phyloP scores from a whole-genome alignment of 176 grass and related monocot genomes.

The Microstegium vimineum region DNA sequence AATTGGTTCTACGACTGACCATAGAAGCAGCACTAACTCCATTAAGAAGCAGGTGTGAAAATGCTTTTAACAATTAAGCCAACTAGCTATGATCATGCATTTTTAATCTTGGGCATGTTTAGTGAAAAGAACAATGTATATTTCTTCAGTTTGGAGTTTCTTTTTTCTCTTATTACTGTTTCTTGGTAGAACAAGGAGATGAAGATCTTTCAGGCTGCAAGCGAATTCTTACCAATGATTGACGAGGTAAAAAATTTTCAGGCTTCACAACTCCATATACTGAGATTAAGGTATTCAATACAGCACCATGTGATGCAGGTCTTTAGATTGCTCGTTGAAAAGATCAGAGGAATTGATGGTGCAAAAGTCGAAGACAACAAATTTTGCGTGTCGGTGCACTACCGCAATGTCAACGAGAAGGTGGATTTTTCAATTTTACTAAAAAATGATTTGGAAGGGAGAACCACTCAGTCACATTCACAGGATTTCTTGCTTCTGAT shows the following conservation, averaged over 20 bases:
- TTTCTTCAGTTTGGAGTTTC: background rate
- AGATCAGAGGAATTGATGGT: slow-evolving; percentile 45
- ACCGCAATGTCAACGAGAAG: slow-evolving; percentile 59
- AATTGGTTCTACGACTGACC: slow-evolving; percentile 3
- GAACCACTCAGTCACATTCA: background rate
- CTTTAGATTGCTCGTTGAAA: slow-evolving; percentile 55
- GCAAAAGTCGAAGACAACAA: slow-evolving; percentile 67
- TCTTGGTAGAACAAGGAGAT: slow-evolving; percentile 42
- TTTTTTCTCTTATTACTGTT: background rate
- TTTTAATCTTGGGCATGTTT: background rate
- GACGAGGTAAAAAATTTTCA: slow-evolving; percentile 41
- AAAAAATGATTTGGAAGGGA: background rate
- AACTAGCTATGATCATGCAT: background rate
- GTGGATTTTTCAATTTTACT: slow-evolving; percentile 18
- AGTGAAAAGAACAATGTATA: background rate
- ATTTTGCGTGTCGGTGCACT: slow-evolving; percentile 76
- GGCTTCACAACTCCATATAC: background rate
- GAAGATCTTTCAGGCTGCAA: slow-evolving; percentile 63
- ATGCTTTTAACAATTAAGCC: background rate
- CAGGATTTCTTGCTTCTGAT: slow-evolving; percentile 4
- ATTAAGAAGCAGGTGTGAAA: background rate
- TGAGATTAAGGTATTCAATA: background rate
- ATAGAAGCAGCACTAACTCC: background rate
- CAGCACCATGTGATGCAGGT: slow-evolving; percentile 23
- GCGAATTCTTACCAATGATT: slow-evolving; percentile 66